These are phyloP conservation scores for Arabidopsis suecica DNA, from an alignment of 345 rosid genomes.

Conservation along the genomic window DNA sequence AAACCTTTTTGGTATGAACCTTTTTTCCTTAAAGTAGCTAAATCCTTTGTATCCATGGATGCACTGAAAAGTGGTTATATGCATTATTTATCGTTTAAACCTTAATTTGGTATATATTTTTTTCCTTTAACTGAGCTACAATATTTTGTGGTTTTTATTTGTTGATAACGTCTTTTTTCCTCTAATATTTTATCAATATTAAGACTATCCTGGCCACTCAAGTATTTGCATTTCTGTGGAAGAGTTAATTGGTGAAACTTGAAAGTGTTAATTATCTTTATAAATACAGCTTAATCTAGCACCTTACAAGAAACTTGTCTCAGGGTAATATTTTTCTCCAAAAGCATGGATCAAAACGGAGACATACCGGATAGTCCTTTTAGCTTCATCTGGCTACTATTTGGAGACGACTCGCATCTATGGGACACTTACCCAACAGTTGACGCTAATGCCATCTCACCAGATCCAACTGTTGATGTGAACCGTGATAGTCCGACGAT, in stretches of 20 bases:
- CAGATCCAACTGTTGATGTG: neutral
- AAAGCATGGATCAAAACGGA: slow-evolving; percentile 17
- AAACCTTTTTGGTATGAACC: neutral
- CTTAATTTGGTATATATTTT: slow-evolving; percentile 1
- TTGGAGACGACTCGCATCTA: slow-evolving; percentile 34
- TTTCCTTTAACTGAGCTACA: neutral
- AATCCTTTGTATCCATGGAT: neutral
- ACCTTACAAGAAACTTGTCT: neutral
- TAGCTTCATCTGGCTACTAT: slow-evolving; percentile 27
- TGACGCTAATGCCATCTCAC: slow-evolving; percentile 12
- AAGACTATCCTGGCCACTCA: neutral
- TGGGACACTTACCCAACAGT: slow-evolving; percentile 31
- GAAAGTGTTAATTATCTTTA: neutral
- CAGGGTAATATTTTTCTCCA: neutral
- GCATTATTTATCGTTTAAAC: neutral
- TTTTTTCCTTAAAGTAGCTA: neutral
- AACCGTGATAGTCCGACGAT: slow-evolving; percentile 6
- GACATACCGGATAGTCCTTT: neutral
- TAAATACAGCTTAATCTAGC: neutral
- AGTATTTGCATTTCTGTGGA: slow-evolving; percentile 17
- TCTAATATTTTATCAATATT: neutral
- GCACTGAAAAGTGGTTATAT: neutral
- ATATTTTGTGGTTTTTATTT: neutral
- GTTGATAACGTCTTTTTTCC: neutral
- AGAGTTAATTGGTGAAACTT: neutral